phyloP scores from a whole-genome alignment of 257 asterid genomes.

The Anisodus acutangulus region DNA sequence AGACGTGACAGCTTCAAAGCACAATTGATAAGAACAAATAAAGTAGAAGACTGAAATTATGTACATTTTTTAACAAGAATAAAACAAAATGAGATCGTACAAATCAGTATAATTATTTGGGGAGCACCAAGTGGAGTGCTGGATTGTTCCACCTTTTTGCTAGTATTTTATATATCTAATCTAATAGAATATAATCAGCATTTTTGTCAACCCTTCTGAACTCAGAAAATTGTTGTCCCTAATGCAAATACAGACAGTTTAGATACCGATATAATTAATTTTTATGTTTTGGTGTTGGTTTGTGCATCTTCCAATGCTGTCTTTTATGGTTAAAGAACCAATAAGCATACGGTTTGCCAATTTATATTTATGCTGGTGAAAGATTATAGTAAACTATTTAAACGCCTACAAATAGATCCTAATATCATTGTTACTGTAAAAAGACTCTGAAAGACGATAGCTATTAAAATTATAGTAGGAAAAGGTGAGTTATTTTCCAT shows the following conservation, averaged over 20 bases:
- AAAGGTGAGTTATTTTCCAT: too few relatives aligned
- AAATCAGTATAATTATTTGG: slow-evolving; percentile 23
- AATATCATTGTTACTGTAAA: background rate
- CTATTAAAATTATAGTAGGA: too few relatives aligned
- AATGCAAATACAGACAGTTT: slow-evolving; percentile 29
- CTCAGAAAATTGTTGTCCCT: slow-evolving; percentile 1
- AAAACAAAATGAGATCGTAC: slow-evolving; percentile 32
- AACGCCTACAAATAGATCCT: too few relatives aligned
- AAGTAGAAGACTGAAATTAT: slow-evolving; percentile 27
- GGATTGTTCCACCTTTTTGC: slow-evolving; percentile 35
- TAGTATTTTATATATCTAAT: background rate
- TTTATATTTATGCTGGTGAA: background rate
- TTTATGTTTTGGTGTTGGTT: background rate
- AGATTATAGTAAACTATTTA: too few relatives aligned
- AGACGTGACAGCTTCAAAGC: slow-evolving; percentile 18
- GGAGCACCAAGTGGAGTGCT: slow-evolving; percentile 36
- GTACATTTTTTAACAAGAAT: background rate
- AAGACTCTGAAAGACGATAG: background rate
- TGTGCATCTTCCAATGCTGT: slow-evolving; percentile 15
- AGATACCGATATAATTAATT: background rate
- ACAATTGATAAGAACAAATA: background rate
- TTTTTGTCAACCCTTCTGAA: slow-evolving; percentile 54
- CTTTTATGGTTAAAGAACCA: background rate
- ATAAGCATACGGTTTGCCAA: background rate
- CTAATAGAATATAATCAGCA: slow-evolving; percentile 23